Percentiles rank a stretch among this genome's conserved stretches.
These are phyloP conservation scores for Ziziphus jujuba DNA, from an alignment of 306 rosid genomes.

Conservation along the genomic window DNA sequence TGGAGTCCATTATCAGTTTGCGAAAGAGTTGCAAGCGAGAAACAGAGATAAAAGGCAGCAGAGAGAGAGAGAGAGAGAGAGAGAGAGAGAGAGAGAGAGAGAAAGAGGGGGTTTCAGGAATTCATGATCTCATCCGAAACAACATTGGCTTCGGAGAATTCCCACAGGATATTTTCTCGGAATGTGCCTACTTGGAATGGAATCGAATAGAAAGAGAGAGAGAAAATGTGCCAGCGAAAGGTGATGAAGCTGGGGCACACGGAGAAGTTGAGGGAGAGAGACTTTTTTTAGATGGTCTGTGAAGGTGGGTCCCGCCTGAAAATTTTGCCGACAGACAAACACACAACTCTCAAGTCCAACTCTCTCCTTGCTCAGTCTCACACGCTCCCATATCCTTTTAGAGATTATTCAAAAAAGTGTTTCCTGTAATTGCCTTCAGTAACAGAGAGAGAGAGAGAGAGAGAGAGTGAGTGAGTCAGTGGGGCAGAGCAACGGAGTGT, in stretches of 20 bases:
- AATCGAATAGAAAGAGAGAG: constrained; percentile 13
- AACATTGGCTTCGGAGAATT: constrained; percentile 11
- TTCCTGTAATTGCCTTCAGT: not conserved
- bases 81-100: constrained; percentile 17
- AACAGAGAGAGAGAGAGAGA: not conserved
- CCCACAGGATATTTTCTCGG: not conserved
- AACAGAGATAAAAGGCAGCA: constrained; percentile 17
- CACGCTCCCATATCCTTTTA: constrained; percentile 2
- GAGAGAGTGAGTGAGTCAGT: constrained; percentile 5
- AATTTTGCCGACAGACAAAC: constrained; percentile 37
- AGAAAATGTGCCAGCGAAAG: constrained; percentile 31
- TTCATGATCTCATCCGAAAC: constrained; percentile 26
- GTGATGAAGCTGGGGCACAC: constrained; percentile 50
- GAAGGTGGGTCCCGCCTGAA: constrained; percentile 60
- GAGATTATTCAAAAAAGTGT: not conserved
- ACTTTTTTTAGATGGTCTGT: constrained; percentile 37
- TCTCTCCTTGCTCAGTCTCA: constrained; percentile 16
- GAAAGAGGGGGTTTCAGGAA: constrained; percentile 22
- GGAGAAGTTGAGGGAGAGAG: constrained; percentile 33
- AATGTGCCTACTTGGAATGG: constrained; percentile 37
- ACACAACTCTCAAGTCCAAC: constrained; percentile 16
- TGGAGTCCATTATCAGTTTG: constrained; percentile 61
- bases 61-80: constrained; percentile 12
- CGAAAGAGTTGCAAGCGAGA: constrained; percentile 11
- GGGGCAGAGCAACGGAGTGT: constrained; percentile 1